A percentile compares a stretch with the other conserved stretches of the same genome.
Conservation (phyloP, 108 stramenopile genomes). For the Asterionellopsis glacialis region DNA sequence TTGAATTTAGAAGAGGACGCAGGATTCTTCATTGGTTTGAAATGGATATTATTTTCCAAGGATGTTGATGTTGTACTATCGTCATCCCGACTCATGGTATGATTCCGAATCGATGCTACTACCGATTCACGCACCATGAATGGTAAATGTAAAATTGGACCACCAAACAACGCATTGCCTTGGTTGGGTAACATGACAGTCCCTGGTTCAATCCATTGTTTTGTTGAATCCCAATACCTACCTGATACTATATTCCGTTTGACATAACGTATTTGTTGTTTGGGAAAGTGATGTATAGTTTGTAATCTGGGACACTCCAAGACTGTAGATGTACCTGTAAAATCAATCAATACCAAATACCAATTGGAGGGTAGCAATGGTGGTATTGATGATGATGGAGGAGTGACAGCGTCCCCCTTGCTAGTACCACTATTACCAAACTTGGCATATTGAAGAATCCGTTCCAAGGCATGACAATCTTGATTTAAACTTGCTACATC, state of each 20-base stretch:
- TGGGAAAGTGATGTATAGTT: slow-evolving; percentile 1
- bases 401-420: neutral
- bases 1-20: neutral
- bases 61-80: no score
- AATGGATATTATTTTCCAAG: no score
- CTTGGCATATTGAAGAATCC: slow-evolving; percentile 7
- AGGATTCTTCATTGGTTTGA: neutral
- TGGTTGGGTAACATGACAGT: slow-evolving; percentile 7
- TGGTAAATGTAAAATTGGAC: slow-evolving; percentile 19
- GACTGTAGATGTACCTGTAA: slow-evolving; percentile 16
- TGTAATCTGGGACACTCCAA: slow-evolving; percentile 9
- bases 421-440: slow-evolving; percentile 1
- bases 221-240: slow-evolving; percentile 21
- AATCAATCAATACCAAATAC: slow-evolving; percentile 27
- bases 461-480: slow-evolving; percentile 39
- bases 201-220: slow-evolving; percentile 14
- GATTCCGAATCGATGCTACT: slow-evolving; percentile 17
- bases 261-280: slow-evolving; percentile 19
- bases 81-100: neutral
- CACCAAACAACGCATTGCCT: neutral
- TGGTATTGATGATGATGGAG: neutral
- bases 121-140: slow-evolving; percentile 27
- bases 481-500: slow-evolving; percentile 36
- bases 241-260: slow-evolving; percentile 33
- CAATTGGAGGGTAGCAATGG: neutral